phyloP scores from a whole-genome alignment of 257 asterid species.

The Salvia miltiorrhiza region DNA sequence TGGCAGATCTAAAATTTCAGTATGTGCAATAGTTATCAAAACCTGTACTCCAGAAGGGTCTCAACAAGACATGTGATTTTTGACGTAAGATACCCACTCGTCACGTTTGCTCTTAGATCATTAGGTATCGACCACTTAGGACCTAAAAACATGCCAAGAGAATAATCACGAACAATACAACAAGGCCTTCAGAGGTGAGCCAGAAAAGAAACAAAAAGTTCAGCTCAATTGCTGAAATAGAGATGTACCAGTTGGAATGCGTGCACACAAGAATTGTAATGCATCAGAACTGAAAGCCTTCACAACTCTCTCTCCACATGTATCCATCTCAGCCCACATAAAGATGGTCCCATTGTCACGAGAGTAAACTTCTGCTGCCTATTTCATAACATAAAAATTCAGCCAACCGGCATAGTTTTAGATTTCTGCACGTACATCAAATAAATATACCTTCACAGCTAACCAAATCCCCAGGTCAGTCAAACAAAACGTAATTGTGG shows the following conservation, averaged over 20 bases:
- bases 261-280: conserved; percentile 34
- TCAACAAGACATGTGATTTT: conserved; percentile 59
- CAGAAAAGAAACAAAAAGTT: background rate
- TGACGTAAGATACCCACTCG: conserved; percentile 55
- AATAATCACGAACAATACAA: conserved; percentile 4
- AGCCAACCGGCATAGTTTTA: background rate
- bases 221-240: background rate
- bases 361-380: conserved; percentile 72
- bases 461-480: conserved; percentile 70
- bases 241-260: conserved; percentile 52
- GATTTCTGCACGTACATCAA: background rate
- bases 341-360: conserved; percentile 30
- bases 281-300: conserved; percentile 55
- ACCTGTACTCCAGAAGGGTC: conserved; percentile 81
- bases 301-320: conserved; percentile 33
- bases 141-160: conserved; percentile 26
- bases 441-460: conserved; percentile 64
- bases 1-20: background rate
- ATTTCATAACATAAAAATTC: conserved; percentile 14
- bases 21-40: background rate
- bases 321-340: conserved; percentile 46
- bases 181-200: too few relatives aligned
- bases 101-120: conserved; percentile 32
- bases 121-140: conserved; percentile 25
- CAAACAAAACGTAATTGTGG: conserved; percentile 52